Conservation (phyloP, 768 basidiomycete genomes). For the Boletus sp. region DNA sequence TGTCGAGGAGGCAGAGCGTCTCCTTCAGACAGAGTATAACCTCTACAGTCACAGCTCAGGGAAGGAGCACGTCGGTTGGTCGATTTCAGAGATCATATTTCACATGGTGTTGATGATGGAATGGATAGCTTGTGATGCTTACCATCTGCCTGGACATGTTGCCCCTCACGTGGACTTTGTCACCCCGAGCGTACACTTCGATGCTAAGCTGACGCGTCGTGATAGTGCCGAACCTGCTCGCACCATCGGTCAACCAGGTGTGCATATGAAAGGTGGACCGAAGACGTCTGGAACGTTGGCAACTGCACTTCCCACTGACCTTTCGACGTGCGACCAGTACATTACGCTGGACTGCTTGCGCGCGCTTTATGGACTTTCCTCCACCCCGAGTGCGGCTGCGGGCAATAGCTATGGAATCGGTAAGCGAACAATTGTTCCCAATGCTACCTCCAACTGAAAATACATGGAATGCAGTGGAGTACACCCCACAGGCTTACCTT, state of each 20-base stretch:
- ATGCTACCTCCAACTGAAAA: neutral
- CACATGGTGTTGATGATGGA: constrained; percentile 8
- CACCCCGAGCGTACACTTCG: constrained; percentile 34
- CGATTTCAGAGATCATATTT: neutral
- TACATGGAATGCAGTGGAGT: constrained; percentile 23
- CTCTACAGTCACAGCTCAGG: constrained; percentile 30
- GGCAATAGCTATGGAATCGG: constrained; percentile 30
- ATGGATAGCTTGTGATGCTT: constrained; percentile 30
- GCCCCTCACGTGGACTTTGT: constrained; percentile 33
- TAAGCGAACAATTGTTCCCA: constrained; percentile 1
- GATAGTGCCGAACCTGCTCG: constrained; percentile 8
- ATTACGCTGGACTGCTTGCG: constrained; percentile 33
- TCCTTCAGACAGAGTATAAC: constrained; percentile 33
- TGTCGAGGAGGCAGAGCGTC: constrained; percentile 33
- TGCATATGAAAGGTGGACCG: constrained; percentile 9
- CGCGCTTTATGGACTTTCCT: constrained; percentile 24
- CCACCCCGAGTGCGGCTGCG: constrained; percentile 11
- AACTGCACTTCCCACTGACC: constrained; percentile 2
- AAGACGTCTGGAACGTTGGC: constrained; percentile 22
- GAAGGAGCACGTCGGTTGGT: constrained; percentile 30
- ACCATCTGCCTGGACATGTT: constrained; percentile 32
- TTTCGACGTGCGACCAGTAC: constrained; percentile 24
- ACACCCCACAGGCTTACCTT: constrained; percentile 32
- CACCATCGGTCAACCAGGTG: constrained; percentile 19
- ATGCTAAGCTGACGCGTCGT: constrained; percentile 21